These are phyloP conservation scores for Neurospora sp. DNA, from an alignment of 495 filamentous ascomycete species.

Conservation along the genomic window DNA sequence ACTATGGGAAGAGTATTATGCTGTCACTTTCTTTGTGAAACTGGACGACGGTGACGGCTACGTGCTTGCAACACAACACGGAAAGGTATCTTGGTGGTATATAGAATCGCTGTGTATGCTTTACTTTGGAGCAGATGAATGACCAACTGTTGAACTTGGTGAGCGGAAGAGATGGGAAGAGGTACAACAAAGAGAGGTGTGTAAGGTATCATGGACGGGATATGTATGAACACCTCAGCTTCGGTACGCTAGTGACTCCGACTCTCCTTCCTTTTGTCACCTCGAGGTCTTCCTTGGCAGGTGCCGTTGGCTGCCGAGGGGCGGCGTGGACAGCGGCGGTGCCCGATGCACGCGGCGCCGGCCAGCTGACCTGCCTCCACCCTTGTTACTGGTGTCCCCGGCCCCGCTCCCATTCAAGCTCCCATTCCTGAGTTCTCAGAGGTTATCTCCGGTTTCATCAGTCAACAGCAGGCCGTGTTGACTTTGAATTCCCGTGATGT, in stretches of 20 bases:
- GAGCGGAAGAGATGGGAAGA: background rate
- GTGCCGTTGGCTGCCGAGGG: background rate
- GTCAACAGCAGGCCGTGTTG: background rate
- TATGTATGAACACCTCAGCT: background rate
- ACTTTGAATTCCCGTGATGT: background rate
- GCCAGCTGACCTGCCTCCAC: background rate
- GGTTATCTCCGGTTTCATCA: background rate
- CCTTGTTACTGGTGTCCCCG: background rate
- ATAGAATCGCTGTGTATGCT: background rate
- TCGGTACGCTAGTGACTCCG: background rate
- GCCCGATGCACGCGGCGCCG: background rate
- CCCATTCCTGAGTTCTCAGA: background rate
- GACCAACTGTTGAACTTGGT: background rate
- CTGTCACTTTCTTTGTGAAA: background rate
- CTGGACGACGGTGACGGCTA: background rate
- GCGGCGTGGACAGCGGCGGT: background rate
- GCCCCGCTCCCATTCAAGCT: background rate
- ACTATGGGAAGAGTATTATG: background rate
- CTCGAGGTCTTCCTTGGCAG: background rate
- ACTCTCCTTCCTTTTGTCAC: conserved; percentile 1
- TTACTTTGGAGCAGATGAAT: background rate
- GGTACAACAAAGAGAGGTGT: background rate
- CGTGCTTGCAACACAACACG: background rate
- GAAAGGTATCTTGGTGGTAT: background rate
- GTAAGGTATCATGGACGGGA: background rate